Percentiles rank a stretch among this genome's conserved stretches.
Conservation (phyloP, 176 grass and related monocot species). For the Cenchrus fungigraminus region DNA sequence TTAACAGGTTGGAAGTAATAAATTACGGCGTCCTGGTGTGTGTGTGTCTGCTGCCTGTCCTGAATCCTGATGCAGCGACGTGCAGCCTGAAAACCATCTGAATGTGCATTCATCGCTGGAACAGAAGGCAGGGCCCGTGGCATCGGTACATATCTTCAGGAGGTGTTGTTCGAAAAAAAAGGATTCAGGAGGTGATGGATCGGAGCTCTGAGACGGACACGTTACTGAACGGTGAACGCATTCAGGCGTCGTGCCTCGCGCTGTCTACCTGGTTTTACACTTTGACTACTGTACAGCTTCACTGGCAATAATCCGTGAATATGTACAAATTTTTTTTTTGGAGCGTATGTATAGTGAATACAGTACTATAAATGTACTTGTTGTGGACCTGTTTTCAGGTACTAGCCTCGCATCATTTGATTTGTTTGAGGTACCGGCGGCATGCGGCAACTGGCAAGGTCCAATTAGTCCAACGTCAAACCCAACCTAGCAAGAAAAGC, state of each 20-base stretch:
- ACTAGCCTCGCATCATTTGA: no score
- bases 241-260: not conserved
- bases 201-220: not conserved
- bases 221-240: not conserved
- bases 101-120: conserved; percentile 7
- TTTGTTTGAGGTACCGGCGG: not conserved
- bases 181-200: not conserved
- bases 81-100: not conserved
- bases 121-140: not conserved
- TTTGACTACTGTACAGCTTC: not conserved
- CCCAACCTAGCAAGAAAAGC: not conserved
- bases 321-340: no score
- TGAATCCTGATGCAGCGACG: not conserved
- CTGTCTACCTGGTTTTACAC: not conserved
- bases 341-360: not conserved
- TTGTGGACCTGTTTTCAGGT: not conserved
- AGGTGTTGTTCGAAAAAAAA: no score
- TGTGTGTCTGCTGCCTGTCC: no score
- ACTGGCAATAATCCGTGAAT: not conserved
- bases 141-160: not conserved
- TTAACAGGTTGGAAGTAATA: not conserved
- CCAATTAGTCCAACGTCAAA: not conserved
- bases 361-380: no score
- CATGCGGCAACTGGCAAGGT: not conserved
- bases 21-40: not conserved